Conservation (phyloP, 768 basidiomycete species). For the Calocybe cyanea region DNA sequence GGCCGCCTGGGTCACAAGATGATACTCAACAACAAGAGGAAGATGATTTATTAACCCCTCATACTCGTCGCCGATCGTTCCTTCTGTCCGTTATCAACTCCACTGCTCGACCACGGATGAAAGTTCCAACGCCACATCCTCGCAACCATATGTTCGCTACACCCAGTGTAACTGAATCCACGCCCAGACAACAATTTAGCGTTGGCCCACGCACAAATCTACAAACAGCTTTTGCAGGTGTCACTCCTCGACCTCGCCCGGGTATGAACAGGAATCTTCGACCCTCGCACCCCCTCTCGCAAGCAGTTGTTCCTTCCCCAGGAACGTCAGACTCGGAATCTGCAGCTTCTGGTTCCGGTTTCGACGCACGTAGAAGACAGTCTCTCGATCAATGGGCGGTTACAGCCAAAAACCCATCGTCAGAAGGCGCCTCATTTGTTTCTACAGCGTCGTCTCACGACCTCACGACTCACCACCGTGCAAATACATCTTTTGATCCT, state of each 20-base stretch:
- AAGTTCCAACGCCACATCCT: conserved; percentile 61
- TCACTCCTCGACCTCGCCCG: conserved; percentile 57
- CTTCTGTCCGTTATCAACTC: conserved; percentile 83
- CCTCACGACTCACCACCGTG: conserved; percentile 72
- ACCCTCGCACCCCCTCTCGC: conserved; percentile 65
- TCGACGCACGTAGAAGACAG: conserved; percentile 12
- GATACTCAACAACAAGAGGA: conserved; percentile 19
- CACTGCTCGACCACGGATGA: conserved; percentile 69
- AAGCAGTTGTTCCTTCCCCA: conserved; percentile 40
- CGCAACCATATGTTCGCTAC: conserved; percentile 30
- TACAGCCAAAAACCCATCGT: conserved; percentile 31
- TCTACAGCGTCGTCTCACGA: conserved; percentile 89
- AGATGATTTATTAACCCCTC: conserved; percentile 58
- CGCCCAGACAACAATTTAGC: conserved; percentile 32
- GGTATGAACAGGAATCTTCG: conserved; percentile 26
- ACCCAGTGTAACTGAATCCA: conserved; percentile 29
- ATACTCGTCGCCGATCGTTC: conserved; percentile 74
- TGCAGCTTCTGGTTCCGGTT: conserved; percentile 16
- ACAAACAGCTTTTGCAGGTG: conserved; percentile 55
- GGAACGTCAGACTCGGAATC: conserved; percentile 34
- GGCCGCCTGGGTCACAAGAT: conserved; percentile 18
- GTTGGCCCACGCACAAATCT: conserved; percentile 28
- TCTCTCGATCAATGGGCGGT: conserved; percentile 21
- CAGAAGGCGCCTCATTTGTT: conserved; percentile 64
- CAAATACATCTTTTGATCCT: conserved; percentile 87